Base-by-base conservation (phyloP, 2,329 filamentous ascomycete genomes). In the Clarireedia homoeocarpa region DNA sequence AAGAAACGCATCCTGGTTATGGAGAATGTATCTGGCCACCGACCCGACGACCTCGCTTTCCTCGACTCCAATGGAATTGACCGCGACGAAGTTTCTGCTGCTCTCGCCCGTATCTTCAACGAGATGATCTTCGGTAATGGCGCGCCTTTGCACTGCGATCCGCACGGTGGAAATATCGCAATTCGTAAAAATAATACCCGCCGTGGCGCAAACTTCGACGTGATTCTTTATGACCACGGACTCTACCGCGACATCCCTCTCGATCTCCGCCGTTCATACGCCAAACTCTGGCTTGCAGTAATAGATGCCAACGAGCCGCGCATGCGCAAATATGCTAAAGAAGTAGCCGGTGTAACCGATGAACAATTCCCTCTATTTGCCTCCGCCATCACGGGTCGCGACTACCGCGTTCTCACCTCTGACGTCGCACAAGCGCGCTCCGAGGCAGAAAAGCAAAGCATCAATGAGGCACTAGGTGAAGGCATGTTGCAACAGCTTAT, bases 81-180 rank as follows among this genome's bases (percentile, higher is more conserved):
- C 71, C 84, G 94, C 20, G 94, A 97, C 68, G 92, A 97, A 71
- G 94, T 99, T 5, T 95, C 91, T 0, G 91, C 92, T 1, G 88
- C 91, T 0, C 77, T 99, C 4, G 87, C 94, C 0, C 84, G 86
- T 58, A 90, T 99, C 58, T 99, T 99, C 79, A 99, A 99, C 75
- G 91, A 97, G 70, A 99, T 99, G 94, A 96, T 99, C 63, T 99
- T 99, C 63, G 91, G 92, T 49, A 82, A 85, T 52, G 81, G 86
- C 58, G 92, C 92, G 0, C 91, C 94, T 0, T 75, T 99, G 40
- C 94, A 99, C 74, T 99, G 94, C 73, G 94, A 99, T 69, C 94
- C 94, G 0, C 94, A 99, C 68, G 94, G 91, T 48, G 94, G 94
- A 47, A 99, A 99, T 68, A 87, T 99, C 55, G 91, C 94, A 23